A percentile compares a stretch with the other conserved stretches of the same genome.
Evolutionary conservation across 2,329 filamentous ascomycete genomes (phyloP).

Genomic region (Beauveria pseudobassiana): DNA sequence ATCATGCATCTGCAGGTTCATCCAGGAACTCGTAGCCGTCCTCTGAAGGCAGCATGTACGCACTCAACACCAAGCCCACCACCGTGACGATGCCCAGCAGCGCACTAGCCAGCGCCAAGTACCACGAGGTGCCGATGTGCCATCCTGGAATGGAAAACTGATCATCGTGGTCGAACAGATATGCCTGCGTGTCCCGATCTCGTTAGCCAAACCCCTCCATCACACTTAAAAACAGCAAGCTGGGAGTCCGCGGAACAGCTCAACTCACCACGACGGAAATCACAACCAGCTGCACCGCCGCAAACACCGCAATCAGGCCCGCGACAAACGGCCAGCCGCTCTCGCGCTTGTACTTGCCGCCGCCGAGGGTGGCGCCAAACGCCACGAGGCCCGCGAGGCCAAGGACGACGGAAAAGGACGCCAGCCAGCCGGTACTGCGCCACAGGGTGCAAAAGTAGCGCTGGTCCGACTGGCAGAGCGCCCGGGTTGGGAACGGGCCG

Average conservation of each 20-base stretch:
- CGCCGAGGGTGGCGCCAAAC: slow-evolving; percentile 68
- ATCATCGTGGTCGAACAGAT: slow-evolving; percentile 74
- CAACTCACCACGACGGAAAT: slow-evolving; percentile 73
- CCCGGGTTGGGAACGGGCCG: slow-evolving; percentile 29
- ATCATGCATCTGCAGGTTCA: slow-evolving; percentile 45
- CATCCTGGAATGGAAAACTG: slow-evolving; percentile 76
- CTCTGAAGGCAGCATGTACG: slow-evolving; percentile 66
- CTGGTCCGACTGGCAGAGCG: slow-evolving; percentile 34
- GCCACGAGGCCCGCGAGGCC: slow-evolving; percentile 74
- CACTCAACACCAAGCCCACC: slow-evolving; percentile 56
- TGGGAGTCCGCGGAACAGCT: no score
- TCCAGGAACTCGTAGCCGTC: slow-evolving; percentile 72
- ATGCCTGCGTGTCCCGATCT: slow-evolving; percentile 49
- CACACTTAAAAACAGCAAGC: no score
- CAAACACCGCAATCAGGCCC: slow-evolving; percentile 57
- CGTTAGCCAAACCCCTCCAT: not conserved
- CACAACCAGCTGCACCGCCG: slow-evolving; percentile 62
- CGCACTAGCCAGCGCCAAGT: slow-evolving; percentile 55
- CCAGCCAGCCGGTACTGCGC: slow-evolving; percentile 80
- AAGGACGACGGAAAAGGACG: slow-evolving; percentile 75
- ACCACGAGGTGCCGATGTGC: slow-evolving; percentile 72
- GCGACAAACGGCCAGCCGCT: slow-evolving; percentile 73
- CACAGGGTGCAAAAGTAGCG: slow-evolving; percentile 86
- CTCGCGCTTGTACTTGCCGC: slow-evolving; percentile 73
- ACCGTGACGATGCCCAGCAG: slow-evolving; percentile 45